A percentile compares a stretch with the other conserved stretches of the same genome.
Conservation (phyloP, 345 rosid genomes). For the Gossypium anomalum region DNA sequence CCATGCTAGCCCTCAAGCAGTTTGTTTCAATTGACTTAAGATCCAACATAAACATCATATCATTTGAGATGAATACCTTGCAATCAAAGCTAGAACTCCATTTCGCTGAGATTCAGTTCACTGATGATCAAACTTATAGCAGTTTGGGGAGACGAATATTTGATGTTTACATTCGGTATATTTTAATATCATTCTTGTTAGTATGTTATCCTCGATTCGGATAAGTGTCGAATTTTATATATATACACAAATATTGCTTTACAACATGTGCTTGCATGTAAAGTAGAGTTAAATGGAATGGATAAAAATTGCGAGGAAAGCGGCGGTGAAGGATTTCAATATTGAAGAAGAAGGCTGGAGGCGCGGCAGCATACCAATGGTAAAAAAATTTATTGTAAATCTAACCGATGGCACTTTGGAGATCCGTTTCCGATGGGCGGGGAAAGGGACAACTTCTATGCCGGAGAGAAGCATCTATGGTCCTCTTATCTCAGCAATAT, state of each 20-base stretch:
- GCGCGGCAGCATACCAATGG: conserved; percentile 31
- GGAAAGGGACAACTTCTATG: conserved; percentile 46
- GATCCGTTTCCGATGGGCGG: conserved; percentile 60
- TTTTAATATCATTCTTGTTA: too few species aligned
- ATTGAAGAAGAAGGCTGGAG: conserved; percentile 47
- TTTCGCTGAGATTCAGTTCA: conserved; percentile 66
- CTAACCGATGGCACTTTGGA: conserved; percentile 39
- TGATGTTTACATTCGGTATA: conserved; percentile 57
- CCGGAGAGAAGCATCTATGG: conserved; percentile 45
- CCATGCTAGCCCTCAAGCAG: too few species aligned
- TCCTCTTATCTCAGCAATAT: conserved; percentile 56
- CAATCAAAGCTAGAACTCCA: too few species aligned
- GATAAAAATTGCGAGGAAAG: conserved; percentile 31
- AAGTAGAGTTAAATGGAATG: not conserved
- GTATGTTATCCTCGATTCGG: too few species aligned
- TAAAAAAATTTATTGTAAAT: conserved; percentile 7
- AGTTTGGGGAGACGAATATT: conserved; percentile 51
- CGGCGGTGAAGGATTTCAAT: conserved; percentile 46
- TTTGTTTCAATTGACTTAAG: too few species aligned
- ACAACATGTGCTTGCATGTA: not conserved
- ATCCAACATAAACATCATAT: too few species aligned
- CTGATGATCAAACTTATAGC: conserved; percentile 6
- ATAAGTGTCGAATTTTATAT: too few species aligned
- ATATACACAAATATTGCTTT: not conserved
- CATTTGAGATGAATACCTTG: too few species aligned